phyloP scores from a whole-genome alignment of 73 alveolate genomes.

The Tetrahymena thermophila region DNA sequence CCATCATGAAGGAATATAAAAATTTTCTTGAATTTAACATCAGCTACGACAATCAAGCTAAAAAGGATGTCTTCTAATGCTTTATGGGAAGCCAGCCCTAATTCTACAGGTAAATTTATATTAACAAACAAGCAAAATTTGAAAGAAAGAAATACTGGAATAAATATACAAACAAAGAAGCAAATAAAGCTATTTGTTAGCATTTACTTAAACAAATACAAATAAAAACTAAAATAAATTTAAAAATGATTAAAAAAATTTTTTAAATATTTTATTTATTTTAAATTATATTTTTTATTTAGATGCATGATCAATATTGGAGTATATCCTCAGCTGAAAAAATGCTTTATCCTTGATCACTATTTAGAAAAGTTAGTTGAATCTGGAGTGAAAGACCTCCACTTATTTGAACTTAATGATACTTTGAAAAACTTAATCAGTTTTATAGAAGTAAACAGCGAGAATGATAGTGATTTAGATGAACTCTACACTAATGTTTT shows the following conservation, averaged over 20 bases:
- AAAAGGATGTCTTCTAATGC: neutral
- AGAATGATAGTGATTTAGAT: neutral
- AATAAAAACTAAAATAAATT: too few relatives aligned
- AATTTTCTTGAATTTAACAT: neutral
- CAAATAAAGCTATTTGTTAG: too few relatives aligned
- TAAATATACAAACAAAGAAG: too few relatives aligned
- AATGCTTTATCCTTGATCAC: neutral
- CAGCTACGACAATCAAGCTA: neutral
- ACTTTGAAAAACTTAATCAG: neutral
- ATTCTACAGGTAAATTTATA: neutral
- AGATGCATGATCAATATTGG: neutral
- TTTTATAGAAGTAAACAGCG: neutral
- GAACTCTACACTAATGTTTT: neutral
- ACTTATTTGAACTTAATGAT: neutral
- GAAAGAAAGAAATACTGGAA: too few relatives aligned
- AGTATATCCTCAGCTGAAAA: neutral
- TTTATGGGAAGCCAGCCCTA: neutral
- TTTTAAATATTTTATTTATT: neutral
- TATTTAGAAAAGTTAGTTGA: neutral
- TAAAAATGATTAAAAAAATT: neutral
- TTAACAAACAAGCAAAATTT: too few relatives aligned
- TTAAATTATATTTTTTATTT: neutral
- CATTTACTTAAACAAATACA: too few relatives aligned
- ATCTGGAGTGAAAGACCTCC: neutral
- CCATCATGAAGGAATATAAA: neutral